phyloP scores from a whole-genome alignment of 768 basidiomycete genomes.

The Pulveroboletus sp. region DNA sequence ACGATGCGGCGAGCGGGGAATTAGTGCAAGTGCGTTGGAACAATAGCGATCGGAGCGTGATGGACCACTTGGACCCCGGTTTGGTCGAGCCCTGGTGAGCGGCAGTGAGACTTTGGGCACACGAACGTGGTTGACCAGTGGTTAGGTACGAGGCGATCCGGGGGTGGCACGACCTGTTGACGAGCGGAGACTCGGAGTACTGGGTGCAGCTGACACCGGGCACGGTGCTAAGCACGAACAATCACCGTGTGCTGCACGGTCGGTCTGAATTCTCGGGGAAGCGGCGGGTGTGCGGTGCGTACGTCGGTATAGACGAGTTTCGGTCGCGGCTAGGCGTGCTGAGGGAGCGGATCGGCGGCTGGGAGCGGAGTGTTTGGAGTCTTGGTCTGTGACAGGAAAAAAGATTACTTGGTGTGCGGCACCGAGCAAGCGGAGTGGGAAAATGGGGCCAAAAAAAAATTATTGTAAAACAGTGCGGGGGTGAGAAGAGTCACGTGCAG shows the following conservation, averaged over 20 bases:
- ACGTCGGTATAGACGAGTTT: slow-evolving; percentile 89
- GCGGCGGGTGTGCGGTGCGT: slow-evolving; percentile 94
- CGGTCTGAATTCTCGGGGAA: slow-evolving; percentile 86
- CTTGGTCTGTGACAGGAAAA: slow-evolving; percentile 39
- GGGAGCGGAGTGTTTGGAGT: slow-evolving; percentile 57
- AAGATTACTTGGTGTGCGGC: slow-evolving; percentile 8
- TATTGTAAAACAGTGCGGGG: slow-evolving; percentile 24
- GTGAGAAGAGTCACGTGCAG: slow-evolving; percentile 15
- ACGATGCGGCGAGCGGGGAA: slow-evolving; percentile 56
- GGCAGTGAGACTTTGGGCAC: neutral
- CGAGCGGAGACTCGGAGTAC: slow-evolving; percentile 80
- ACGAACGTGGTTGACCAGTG: neutral
- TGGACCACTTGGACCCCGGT: slow-evolving; percentile 55
- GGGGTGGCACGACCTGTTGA: slow-evolving; percentile 71
- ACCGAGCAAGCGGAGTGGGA: slow-evolving; percentile 18
- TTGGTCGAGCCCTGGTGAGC: slow-evolving; percentile 71
- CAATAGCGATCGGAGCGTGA: slow-evolving; percentile 85
- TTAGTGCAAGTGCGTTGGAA: slow-evolving; percentile 88
- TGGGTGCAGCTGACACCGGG: slow-evolving; percentile 90
- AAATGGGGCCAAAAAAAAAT: slow-evolving; percentile 14
- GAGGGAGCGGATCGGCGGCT: slow-evolving; percentile 43
- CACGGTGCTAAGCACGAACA: slow-evolving; percentile 88
- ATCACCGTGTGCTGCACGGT: slow-evolving; percentile 91
- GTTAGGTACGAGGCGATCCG: slow-evolving; percentile 76
- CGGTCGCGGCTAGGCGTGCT: slow-evolving; percentile 71